Evolutionary conservation across 2,329 filamentous ascomycete species (phyloP), one percentile per base, ranked within the genome.

Genomic region (Penicillium sp.): DNA sequence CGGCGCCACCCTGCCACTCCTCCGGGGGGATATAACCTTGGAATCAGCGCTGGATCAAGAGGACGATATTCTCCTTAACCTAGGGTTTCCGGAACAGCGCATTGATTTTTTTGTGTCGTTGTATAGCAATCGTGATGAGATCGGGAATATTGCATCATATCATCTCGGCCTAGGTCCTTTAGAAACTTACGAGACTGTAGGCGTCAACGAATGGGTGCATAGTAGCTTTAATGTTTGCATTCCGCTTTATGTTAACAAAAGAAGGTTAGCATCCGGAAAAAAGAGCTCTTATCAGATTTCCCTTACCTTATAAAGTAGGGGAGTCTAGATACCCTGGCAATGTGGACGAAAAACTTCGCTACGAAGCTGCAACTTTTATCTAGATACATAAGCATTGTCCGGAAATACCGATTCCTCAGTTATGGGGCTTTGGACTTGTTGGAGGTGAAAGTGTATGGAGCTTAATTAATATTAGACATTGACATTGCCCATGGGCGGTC

Each of bases 331-430:
- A 67, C 52, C 75, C 75, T 18, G 77, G 75, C n/a, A 78, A 71
- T 43, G 65, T 72, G 4, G 72, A 80, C 33, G 77, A 80, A 65
- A 80, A 80, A 54, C 53, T 71, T 18, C 66, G 67, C 14, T 79
- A 62, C 53, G 76, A 79, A 65, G 74, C 70, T 6, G 77, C 69
- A 5, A 73, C 74, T 1, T 79, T 74, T 54, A 67, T 73, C 20
- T 78, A 71, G 73, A 67, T 79, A 14, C 60, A 70, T 35, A 58
- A 73, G 7, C 58, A 77, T 52, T 77, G 71, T 54, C 73, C 73
- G 8, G 50, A 62, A 37, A 61, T 79, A 25, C 71, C 70, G 12
- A 71, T 45, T 29, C 51, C 55, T 51, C 56, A 59, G 2, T 58
- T 76, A 31, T 68, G 64, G 51, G 70, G 69, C 2, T 72, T 76